Evolutionary conservation across 805 yeast species (phyloP).

Genomic region (Pichia nanzhaoensis): DNA sequence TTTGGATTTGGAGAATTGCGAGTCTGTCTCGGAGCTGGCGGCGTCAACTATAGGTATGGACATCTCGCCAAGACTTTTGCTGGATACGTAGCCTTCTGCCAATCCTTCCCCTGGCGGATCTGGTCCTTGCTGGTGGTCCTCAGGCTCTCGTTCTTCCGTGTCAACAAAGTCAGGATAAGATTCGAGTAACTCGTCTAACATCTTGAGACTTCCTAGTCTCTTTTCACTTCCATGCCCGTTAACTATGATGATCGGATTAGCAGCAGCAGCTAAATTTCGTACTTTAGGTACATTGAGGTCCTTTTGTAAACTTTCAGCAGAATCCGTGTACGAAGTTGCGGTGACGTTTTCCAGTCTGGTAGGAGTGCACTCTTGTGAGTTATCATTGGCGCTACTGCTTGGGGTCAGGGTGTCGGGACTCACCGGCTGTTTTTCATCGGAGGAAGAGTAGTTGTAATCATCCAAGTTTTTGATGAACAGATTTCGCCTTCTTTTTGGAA

Average conservation of each 20-base stretch:
- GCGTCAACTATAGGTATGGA: too few species aligned
- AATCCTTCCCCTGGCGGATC: not conserved
- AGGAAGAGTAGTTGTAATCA: conserved; percentile 19
- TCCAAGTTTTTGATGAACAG: conserved; percentile 30
- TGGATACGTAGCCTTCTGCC: not conserved
- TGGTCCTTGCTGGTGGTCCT: too few species aligned
- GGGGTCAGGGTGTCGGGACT: not conserved
- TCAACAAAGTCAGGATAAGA: conserved; percentile 12
- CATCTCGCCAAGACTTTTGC: too few species aligned
- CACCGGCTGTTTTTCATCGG: not conserved
- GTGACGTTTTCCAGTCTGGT: conserved; percentile 5
- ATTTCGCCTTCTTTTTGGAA: conserved; percentile 27
- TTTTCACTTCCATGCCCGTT: conserved; percentile 4
- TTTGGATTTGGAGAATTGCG: conserved; percentile 1
- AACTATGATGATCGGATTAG: too few species aligned
- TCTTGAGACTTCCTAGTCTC: conserved; percentile 25
- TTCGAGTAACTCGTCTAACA: conserved; percentile 29
- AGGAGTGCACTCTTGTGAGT: conserved; percentile 22
- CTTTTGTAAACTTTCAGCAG: conserved; percentile 6
- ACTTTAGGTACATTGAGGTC: conserved; percentile 2
- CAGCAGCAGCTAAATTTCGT: not conserved
- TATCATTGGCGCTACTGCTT: conserved; percentile 19
- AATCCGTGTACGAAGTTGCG: not conserved
- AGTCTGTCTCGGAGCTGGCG: not conserved
- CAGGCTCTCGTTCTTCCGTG: not conserved